Conservation (phyloP, 2,329 filamentous ascomycete genomes). For the Biscogniauxia mediterranea region DNA sequence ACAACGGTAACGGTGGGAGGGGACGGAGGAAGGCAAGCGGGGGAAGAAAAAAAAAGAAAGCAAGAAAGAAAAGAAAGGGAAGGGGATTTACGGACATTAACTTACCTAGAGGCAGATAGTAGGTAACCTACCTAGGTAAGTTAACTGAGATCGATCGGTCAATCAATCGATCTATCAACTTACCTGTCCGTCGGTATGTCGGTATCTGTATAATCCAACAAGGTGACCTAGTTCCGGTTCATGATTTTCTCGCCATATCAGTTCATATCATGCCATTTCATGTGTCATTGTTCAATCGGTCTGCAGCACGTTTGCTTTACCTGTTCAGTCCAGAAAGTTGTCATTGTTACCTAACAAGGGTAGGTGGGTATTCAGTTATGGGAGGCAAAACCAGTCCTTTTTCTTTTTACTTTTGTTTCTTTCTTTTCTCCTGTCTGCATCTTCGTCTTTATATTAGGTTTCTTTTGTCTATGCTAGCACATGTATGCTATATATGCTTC, state of each 20-base stretch:
- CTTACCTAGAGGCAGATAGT: too few species aligned
- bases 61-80: too few species aligned
- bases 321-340: not conserved
- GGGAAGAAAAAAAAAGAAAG: not conserved
- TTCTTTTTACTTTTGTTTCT: too few species aligned
- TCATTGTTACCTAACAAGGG: not conserved
- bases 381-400: too few species aligned
- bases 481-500: too few species aligned
- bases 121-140: not conserved
- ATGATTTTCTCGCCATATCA: not conserved
- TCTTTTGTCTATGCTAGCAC: too few species aligned
- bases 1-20: not conserved
- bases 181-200: not conserved
- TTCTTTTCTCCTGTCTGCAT: too few species aligned
- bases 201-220: not conserved
- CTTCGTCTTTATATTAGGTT: too few species aligned
- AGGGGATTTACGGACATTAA: too few species aligned
- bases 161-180: not conserved
- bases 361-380: not conserved
- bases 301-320: not conserved
- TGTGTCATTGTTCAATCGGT: not conserved
- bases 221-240: not conserved
- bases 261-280: not conserved
- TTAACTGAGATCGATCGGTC: not conserved
- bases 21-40: not conserved